Conservation (phyloP, 768 basidiomycete genomes). For the Kwoniella dendrophila region DNA sequence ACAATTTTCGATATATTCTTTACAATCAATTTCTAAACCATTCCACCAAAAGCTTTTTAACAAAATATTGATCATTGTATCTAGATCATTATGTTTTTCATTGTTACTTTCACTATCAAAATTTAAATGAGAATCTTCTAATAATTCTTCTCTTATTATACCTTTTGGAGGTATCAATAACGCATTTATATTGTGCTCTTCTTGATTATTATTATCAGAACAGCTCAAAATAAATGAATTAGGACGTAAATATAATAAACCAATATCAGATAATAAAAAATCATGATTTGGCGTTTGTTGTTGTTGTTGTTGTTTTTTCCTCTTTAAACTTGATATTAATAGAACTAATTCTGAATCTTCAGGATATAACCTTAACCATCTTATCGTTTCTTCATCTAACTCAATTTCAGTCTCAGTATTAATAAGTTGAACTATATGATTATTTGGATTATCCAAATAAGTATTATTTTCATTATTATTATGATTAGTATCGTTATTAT, state of each 20-base stretch:
- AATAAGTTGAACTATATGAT: background rate
- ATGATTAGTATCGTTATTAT: background rate
- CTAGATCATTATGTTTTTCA: slow-evolving; percentile 26
- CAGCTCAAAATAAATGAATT: slow-evolving; percentile 4
- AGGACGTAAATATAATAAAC: slow-evolving; percentile 45
- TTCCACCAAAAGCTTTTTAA: slow-evolving; percentile 47
- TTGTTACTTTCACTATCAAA: background rate
- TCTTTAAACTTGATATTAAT: slow-evolving; percentile 30
- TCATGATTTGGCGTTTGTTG: slow-evolving; percentile 14
- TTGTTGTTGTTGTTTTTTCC: slow-evolving; percentile 24
- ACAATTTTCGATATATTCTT: slow-evolving; percentile 26
- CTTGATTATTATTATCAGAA: background rate
- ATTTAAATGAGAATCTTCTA: slow-evolving; percentile 44
- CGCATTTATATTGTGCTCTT: slow-evolving; percentile 19
- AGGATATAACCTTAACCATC: slow-evolving; percentile 46
- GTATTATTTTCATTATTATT: background rate
- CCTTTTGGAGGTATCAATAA: slow-evolving; percentile 44
- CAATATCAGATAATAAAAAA: slow-evolving; percentile 47
- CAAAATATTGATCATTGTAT: slow-evolving; percentile 28
- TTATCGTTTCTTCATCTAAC: slow-evolving; percentile 41
- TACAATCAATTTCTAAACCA: slow-evolving; percentile 38
- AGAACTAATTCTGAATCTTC: slow-evolving; percentile 38
- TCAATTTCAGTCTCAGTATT: background rate
- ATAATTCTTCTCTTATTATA: slow-evolving; percentile 35
- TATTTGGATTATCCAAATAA: background rate